A percentile compares a stretch with the other conserved stretches of the same genome.
phyloP scores from a whole-genome alignment of 1,284 basidiomycete genomes.

The Bjerkandera adusta region DNA sequence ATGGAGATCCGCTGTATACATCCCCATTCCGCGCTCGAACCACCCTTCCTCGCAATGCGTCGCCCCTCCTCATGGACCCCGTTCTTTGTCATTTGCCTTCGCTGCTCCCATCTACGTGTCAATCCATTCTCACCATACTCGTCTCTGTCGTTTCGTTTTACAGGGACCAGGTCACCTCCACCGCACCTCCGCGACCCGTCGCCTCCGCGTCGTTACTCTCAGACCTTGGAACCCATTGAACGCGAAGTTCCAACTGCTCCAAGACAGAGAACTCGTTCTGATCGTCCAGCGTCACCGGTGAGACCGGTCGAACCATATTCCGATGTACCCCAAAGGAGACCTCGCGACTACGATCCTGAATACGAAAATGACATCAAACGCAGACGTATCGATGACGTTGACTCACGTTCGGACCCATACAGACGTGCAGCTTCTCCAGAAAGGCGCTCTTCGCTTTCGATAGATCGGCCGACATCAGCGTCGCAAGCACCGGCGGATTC shows the following conservation, averaged over 20 bases:
- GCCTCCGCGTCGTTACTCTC: constrained; percentile 17
- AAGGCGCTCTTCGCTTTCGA: constrained; percentile 19
- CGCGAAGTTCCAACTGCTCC: constrained; percentile 19
- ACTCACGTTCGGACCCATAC: constrained; percentile 16
- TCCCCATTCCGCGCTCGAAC: constrained; percentile 41
- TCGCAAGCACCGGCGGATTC: constrained; percentile 29
- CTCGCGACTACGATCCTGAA: constrained; percentile 24
- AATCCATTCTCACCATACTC: constrained; percentile 33
- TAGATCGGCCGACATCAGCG: constrained; percentile 17
- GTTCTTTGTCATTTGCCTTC: constrained; percentile 32
- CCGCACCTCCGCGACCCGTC: constrained; percentile 22
- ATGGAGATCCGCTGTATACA: constrained; percentile 40
- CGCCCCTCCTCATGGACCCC: constrained; percentile 55
- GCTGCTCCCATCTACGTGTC: constrained; percentile 30
- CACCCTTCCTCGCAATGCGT: constrained; percentile 47
- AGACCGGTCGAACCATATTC: constrained; percentile 21
- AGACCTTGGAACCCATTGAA: constrained; percentile 18
- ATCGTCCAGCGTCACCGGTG: constrained; percentile 15
- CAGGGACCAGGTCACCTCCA: constrained; percentile 54
- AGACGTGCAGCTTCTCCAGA: constrained; percentile 15
- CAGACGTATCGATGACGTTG: constrained; percentile 29
- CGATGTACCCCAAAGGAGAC: constrained; percentile 29
- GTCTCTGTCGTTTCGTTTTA: constrained; percentile 41
- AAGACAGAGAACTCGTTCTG: constrained; percentile 12
- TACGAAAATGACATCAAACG: constrained; percentile 31